Conservation (phyloP, 768 basidiomycete species). For the Stropharia rugosoannulata region DNA sequence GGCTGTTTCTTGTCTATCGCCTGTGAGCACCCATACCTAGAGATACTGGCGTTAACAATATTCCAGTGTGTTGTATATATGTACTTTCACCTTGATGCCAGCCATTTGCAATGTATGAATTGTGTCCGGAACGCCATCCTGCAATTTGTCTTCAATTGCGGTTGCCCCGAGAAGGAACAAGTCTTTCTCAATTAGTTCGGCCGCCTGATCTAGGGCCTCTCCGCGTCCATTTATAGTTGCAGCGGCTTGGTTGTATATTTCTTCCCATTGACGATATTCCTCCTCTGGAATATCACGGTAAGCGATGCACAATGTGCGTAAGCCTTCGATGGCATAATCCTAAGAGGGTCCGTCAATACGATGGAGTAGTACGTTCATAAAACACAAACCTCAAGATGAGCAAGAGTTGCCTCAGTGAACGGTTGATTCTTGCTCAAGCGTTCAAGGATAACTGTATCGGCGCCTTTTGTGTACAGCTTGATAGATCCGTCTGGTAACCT, state of each 20-base stretch:
- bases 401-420: slow-evolving; percentile 81
- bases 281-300: slow-evolving; percentile 89
- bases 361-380: slow-evolving; percentile 1
- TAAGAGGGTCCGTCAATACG: slow-evolving; percentile 21
- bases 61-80: neutral
- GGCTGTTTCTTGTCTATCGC: slow-evolving; percentile 97
- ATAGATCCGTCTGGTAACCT: slow-evolving; percentile 86
- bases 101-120: slow-evolving; percentile 98
- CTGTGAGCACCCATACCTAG: slow-evolving; percentile 96
- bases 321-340: slow-evolving; percentile 97
- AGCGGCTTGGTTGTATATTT: slow-evolving; percentile 89
- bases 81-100: slow-evolving; percentile 77
- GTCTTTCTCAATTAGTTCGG: slow-evolving; percentile 95
- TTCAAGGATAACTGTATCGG: slow-evolving; percentile 96
- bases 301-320: slow-evolving; percentile 95
- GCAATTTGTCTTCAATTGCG: slow-evolving; percentile 97
- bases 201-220: slow-evolving; percentile 91
- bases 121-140: slow-evolving; percentile 97
- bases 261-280: slow-evolving; percentile 88
- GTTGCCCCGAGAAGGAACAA: slow-evolving; percentile 93
- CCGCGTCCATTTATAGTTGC: slow-evolving; percentile 94
- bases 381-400: slow-evolving; percentile 80
- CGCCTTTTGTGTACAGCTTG: slow-evolving; percentile 95
- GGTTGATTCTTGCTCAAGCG: slow-evolving; percentile 83
- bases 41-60: neutral